phyloP scores from a whole-genome alignment of 805 yeast genomes.

The Pichia pseudocactophila region DNA sequence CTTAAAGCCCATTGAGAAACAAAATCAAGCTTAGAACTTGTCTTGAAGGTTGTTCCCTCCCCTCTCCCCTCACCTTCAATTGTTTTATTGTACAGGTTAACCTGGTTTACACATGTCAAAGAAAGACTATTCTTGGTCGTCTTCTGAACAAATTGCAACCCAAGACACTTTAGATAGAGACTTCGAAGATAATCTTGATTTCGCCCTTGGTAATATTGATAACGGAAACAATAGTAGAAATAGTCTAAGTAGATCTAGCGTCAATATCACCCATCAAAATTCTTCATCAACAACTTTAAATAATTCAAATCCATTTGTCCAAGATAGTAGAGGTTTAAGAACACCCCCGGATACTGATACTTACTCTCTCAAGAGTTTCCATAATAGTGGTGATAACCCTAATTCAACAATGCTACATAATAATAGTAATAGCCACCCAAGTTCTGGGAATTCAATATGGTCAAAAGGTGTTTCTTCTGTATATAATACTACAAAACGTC shows the following conservation, averaged over 20 bases:
- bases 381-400: background rate
- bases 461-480: constrained; percentile 23
- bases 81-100: background rate
- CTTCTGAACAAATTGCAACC: constrained; percentile 20
- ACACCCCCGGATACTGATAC: constrained; percentile 25
- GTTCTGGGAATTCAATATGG: constrained; percentile 22
- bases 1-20: too few relatives aligned
- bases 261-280: constrained; percentile 19
- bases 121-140: constrained; percentile 2
- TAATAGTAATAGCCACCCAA: background rate
- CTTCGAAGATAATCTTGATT: constrained; percentile 57
- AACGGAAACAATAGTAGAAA: constrained; percentile 26
- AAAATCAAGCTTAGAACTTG: too few relatives aligned
- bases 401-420: constrained; percentile 5
- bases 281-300: background rate
- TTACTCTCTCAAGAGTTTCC: constrained; percentile 24
- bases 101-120: background rate
- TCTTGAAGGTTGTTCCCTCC: too few relatives aligned
- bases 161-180: constrained; percentile 47
- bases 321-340: constrained; percentile 10
- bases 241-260: constrained; percentile 6
- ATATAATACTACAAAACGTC: constrained; percentile 19
- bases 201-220: constrained; percentile 50
- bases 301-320: constrained; percentile 10
- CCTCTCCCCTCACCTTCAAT: background rate